phyloP scores from a whole-genome alignment of 1,139 yeast species.

The Magnusiomyces magnusii region DNA sequence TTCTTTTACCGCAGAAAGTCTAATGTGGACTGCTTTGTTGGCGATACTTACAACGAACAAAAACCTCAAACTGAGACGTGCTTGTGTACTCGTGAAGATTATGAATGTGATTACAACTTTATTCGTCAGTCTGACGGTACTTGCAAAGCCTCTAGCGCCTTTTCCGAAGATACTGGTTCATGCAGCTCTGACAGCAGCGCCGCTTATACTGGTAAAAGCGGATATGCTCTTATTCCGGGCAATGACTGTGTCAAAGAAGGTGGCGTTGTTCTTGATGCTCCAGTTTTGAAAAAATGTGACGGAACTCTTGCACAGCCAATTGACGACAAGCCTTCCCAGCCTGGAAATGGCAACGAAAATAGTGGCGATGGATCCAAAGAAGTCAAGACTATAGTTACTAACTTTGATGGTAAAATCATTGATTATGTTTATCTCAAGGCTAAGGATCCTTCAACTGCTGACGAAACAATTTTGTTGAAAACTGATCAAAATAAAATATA shows the following conservation, averaged over 20 bases:
- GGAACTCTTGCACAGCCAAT: constrained; percentile 11
- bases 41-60: constrained; percentile 52
- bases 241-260: constrained; percentile 38
- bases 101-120: constrained; percentile 67
- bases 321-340: constrained; percentile 22
- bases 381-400: constrained; percentile 16
- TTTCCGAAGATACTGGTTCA: constrained; percentile 18
- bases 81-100: constrained; percentile 56
- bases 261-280: constrained; percentile 22
- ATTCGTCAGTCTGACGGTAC: constrained; percentile 37
- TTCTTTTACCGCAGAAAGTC: constrained; percentile 60
- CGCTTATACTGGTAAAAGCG: constrained; percentile 26
- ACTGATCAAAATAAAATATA: constrained; percentile 47
- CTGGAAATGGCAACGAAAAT: constrained; percentile 36
- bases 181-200: constrained; percentile 31
- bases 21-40: constrained; percentile 61
- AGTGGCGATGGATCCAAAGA: constrained; percentile 11
- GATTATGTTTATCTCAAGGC: constrained; percentile 51
- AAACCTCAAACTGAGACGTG: constrained; percentile 53
- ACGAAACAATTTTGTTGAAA: constrained; percentile 66
- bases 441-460: constrained; percentile 37
- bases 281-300: constrained; percentile 20
- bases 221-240: constrained; percentile 41
- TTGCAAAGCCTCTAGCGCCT: constrained; percentile 48
- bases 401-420: constrained; percentile 38